Conservation (phyloP, 192 early-diverging fungal species). For the Entophlyctis luteolus region DNA sequence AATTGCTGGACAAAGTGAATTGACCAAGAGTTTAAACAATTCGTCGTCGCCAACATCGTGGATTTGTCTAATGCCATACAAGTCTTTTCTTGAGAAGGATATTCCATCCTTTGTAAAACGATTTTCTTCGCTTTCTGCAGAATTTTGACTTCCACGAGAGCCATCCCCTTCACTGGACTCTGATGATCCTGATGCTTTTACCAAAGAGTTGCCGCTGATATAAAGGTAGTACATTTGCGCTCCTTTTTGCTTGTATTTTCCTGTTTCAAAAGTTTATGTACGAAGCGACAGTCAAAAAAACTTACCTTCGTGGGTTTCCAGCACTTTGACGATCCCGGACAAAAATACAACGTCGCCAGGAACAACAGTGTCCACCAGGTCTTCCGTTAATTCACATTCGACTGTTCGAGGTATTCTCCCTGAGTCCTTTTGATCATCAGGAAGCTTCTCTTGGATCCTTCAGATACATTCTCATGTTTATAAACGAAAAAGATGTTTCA, state of each 20-base stretch:
- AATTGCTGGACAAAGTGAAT: constrained; percentile 75
- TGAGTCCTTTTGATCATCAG: constrained; percentile 65
- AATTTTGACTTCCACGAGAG: neutral
- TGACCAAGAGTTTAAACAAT: constrained; percentile 66
- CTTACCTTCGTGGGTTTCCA: constrained; percentile 61
- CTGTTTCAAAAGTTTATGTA: neutral
- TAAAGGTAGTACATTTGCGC: constrained; percentile 66
- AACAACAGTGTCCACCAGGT: constrained; percentile 70
- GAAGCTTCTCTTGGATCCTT: constrained; percentile 75
- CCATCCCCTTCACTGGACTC: constrained; percentile 24
- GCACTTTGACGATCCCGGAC: constrained; percentile 74
- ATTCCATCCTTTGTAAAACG: constrained; percentile 61
- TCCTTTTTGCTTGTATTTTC: constrained; percentile 50
- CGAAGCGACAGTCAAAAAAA: neutral
- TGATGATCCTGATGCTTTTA: constrained; percentile 50
- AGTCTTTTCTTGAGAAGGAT: constrained; percentile 66
- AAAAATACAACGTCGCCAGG: constrained; percentile 80
- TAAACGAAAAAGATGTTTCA: neutral
- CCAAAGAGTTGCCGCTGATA: constrained; percentile 63
- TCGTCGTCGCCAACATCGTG: constrained; percentile 39
- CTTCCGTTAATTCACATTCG: constrained; percentile 70
- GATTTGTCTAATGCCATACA: constrained; percentile 68
- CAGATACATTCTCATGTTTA: no score
- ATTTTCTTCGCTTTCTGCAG: constrained; percentile 34
- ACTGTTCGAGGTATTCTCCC: constrained; percentile 72